Evolutionary conservation across 306 rosid genomes (phyloP), one percentile per base, ranked within the genome.

Genomic region (Glycine soja): DNA sequence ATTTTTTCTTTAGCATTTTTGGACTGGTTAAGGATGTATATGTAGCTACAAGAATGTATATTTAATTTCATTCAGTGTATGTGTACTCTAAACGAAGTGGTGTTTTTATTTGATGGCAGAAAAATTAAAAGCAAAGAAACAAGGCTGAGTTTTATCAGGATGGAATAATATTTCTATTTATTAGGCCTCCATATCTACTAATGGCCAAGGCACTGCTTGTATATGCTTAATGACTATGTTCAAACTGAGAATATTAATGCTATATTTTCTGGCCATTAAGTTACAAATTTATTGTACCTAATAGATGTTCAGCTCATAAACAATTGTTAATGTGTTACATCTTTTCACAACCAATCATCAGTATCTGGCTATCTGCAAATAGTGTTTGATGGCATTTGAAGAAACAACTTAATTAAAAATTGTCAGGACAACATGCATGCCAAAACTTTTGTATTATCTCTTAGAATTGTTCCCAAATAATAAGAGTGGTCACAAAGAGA

Each of bases 351-450:
- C 15, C 6, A 16, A 10, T 10, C 74, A 52, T 68, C 50, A 52
- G 16, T 53, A 62, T 75, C 30, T 24, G 30, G 30, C 2, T 24
- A 24, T 24, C 42, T 75, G 63, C 69, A 43, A 46, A 67, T 68
- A 58, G 19, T 46, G 52, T 57, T 18, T 59, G 46, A 72, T 83
- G 70, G n/a, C 51, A 59, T 11, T 58, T 51, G 73, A 74, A 67
- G 74, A 67, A 58, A 36, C 40, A 68, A 11, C 56, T 46, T 53
- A 36, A 57, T 57, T 19, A 70, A 77, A 42, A 30, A 34, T 47
- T 73, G 59, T 57, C 48, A 36, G 80, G 51, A 58, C 58, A 74
- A 65, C 83, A 53, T 36, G 43, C 76, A 74, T 15, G 46, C 79
- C 50, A 34, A 59, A 58, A 58, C 24, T 59, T 56, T 45, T 71